Conservation (phyloP, 805 yeast genomes). For the Yarrowia sp. region DNA sequence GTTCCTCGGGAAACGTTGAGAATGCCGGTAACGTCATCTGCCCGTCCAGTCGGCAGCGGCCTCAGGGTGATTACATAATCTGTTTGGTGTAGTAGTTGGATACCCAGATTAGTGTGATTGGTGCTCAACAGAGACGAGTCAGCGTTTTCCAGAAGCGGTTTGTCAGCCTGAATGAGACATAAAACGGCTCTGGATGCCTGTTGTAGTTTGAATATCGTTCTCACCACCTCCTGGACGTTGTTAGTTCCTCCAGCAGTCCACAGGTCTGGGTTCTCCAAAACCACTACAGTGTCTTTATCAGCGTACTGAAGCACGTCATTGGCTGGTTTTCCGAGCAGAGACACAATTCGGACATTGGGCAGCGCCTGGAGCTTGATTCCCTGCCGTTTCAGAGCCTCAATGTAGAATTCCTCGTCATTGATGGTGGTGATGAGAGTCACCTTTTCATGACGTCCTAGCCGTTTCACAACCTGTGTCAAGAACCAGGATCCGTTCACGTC, state of each 20-base stretch:
- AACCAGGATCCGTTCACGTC: slow-evolving; percentile 10
- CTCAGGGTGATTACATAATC: neutral
- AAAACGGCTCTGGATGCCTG: neutral
- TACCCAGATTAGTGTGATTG: neutral
- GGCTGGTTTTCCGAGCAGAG: neutral
- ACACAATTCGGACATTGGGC: neutral
- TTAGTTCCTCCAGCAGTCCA: neutral
- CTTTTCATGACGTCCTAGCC: neutral
- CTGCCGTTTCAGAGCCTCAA: neutral
- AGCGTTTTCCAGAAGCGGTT: neutral
- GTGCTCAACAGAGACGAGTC: neutral
- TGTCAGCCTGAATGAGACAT: neutral
- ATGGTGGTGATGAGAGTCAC: neutral
- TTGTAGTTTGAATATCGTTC: neutral
- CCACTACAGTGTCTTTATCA: neutral
- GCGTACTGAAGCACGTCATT: neutral
- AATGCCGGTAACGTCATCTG: neutral
- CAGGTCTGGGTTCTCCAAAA: slow-evolving; percentile 7
- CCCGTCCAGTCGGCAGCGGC: neutral
- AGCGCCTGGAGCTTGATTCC: neutral
- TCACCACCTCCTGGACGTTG: neutral
- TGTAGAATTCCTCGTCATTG: slow-evolving; percentile 8
- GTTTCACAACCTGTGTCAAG: neutral
- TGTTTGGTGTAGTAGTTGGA: slow-evolving; percentile 1
- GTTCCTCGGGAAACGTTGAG: neutral